Base-by-base conservation (phyloP, 371 early-diverging fungal genomes). In the Mucor lusitanicus region DNA sequence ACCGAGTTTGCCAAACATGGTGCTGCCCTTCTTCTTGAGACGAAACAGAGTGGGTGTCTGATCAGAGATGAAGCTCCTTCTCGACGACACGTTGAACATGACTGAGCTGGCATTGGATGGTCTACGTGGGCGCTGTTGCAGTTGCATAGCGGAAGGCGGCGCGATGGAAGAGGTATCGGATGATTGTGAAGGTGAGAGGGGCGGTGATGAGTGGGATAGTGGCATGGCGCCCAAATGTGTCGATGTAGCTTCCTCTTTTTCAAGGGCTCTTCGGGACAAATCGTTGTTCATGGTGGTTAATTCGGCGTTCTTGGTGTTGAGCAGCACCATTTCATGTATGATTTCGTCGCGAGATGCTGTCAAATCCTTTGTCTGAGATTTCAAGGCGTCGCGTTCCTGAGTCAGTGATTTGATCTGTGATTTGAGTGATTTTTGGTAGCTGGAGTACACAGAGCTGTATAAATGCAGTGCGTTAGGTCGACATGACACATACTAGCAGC, bases 221-320 rank as follows among this genome's bases (percentile, higher is more conserved):
- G 44, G 44, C 19, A 56, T 27, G 6, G 27, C 19, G 3, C 33
- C 53, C 25, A 27, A 6, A 13, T 46, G 39, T 4, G 53, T 57
- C 17, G 53, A 19, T 7, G 42, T 28, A 6, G 59, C 21, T 21
- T 63, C 67, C 55, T 79, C 81, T 27, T 75, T 65, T 48, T 79
- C 77, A 1, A 75, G 73, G 11, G 74, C 77, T 30, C 79, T 77
- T 56, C 79, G 72, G 40, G 84, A 83, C 62, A 87, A 69, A 33
- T 85, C 87, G 64, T 85, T 84, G 72, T 85, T 88, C 69, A 85
- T 82, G 3, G 67, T 75, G 12, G 82, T 76, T 3, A 87, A 71
- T 56, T 87, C 86, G 0, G 84, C 84, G 48, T 83, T 85, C 66
- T 85, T 79, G 19, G 81, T 76, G 37, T 83, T 85, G 13, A 86